Percentiles rank a stretch among this genome's conserved stretches.
Conservation (phyloP, 495 filamentous ascomycete genomes). For the Penicillium crystallinum region DNA sequence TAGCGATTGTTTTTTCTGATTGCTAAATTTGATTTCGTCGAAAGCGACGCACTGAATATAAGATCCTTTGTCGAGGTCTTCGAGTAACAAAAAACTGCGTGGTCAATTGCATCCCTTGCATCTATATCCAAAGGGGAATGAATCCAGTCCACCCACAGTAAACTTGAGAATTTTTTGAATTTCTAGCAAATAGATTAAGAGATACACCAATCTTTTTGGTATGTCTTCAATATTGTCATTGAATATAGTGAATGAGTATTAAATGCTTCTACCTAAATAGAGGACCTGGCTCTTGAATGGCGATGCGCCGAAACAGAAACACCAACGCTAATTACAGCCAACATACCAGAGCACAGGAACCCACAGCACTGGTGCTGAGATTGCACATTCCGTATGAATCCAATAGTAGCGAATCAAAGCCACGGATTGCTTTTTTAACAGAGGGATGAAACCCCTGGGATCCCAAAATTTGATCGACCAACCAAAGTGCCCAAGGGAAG, state of each 20-base stretch:
- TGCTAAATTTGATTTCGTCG: too few species aligned
- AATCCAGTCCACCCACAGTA: background rate
- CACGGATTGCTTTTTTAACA: background rate
- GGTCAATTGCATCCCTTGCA: background rate
- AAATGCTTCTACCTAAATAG: too few species aligned
- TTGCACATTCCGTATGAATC: slow-evolving; percentile 3
- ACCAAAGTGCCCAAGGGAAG: slow-evolving; percentile 1
- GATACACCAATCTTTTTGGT: too few species aligned
- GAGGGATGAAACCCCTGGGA: slow-evolving; percentile 13
- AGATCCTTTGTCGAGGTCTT: background rate
- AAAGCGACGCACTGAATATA: too few species aligned
- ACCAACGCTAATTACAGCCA: background rate
- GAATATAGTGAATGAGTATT: too few species aligned
- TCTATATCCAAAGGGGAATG: background rate
- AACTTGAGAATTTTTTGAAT: too few species aligned
- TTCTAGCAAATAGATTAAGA: too few species aligned
- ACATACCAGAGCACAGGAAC: slow-evolving; percentile 3
- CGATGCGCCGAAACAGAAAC: too few species aligned
- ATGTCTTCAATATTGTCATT: too few species aligned
- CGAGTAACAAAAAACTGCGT: background rate
- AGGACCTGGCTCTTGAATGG: too few species aligned
- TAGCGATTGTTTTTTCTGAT: too few species aligned
- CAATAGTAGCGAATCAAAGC: background rate
- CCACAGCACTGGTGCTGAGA: background rate
- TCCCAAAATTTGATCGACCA: slow-evolving; percentile 1